These are phyloP conservation scores for Dendrothele bispora DNA, from an alignment of 768 basidiomycete genomes.

Conservation along the genomic window DNA sequence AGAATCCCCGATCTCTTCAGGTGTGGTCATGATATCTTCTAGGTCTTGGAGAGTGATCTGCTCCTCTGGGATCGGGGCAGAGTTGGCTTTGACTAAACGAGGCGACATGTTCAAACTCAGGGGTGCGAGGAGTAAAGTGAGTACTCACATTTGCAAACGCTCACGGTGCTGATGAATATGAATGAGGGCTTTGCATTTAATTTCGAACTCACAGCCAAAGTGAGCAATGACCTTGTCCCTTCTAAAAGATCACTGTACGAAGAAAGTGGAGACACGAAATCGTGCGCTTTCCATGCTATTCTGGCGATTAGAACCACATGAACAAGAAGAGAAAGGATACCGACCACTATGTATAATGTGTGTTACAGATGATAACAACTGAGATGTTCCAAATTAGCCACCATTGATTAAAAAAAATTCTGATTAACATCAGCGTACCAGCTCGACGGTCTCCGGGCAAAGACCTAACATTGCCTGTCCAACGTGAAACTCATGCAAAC, in stretches of 20 bases:
- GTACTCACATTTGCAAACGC: neutral
- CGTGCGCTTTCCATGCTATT: neutral
- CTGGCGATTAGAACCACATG: neutral
- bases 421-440: too few relatives aligned
- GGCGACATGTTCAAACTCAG: too few relatives aligned
- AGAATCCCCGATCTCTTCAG: too few relatives aligned
- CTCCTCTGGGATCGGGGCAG: neutral
- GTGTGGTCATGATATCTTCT: too few relatives aligned
- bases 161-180: neutral
- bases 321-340: neutral
- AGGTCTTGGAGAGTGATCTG: slow-evolving; percentile 17
- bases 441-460: neutral
- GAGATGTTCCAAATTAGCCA: too few relatives aligned
- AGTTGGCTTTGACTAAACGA: too few relatives aligned
- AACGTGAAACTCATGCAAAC: neutral
- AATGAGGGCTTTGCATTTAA: neutral
- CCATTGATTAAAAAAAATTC: too few relatives aligned
- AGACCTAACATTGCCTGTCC: neutral
- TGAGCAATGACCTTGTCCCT: neutral
- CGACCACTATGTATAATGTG: neutral
- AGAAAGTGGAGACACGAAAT: neutral
- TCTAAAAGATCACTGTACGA: neutral
- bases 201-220: neutral
- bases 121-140: neutral
- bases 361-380: neutral